Base-by-base conservation (phyloP, 2,329 filamentous ascomycete species). In the Xylariaceae sp. region DNA sequence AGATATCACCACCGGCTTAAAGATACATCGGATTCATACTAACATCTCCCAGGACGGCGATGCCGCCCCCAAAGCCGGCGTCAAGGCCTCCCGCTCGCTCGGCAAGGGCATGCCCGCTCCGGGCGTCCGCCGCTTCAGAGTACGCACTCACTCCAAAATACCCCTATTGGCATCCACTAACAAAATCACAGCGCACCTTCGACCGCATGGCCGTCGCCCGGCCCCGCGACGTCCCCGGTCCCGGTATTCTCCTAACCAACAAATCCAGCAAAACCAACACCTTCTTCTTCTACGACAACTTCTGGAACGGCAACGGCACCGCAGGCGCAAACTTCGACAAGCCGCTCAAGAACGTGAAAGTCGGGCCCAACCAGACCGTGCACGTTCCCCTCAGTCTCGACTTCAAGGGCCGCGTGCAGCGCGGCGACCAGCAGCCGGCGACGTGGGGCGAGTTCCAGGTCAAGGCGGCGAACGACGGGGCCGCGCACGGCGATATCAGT, bases 371-470 rank as follows among this genome's bases (percentile, higher is more conserved):
- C 37, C 61, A 66, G 48, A 68, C 66, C 13, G 63, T 67, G 7
- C 70, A 72, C 61, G 72, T 76, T 13, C 51, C 64, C 13, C 68
- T 77, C 0, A 55, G 63, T 35, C 37, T 66, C 1, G 59, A 54
- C 13, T 75, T 74, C 70, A 76, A 77, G 61, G 75, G 75, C 60
- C 73, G 75, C n/a, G 73, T 76, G 10, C 74, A 76, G 65, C 71
- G 74, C 42, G 74, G 73, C 4, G 71, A 66, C 45, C 63, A 68
- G 35, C 67, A 70, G n/a, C 74, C 74, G 1, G 68, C 70, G 17
- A 76, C 74, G 1, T 76, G 74, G 73, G 72, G 70, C 18, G 74
- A 75, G 61, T 75, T 76, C 64, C 74, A 76, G 59, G 65, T 76
- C 56, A 67, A 70, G 30, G 73, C 74, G 9, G 62, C 63, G 2